A percentile compares a stretch with the other conserved stretches of the same genome.
These are phyloP conservation scores for Furcasterigmium sp. DNA, from an alignment of 2,329 filamentous ascomycete species.

Conservation along the genomic window DNA sequence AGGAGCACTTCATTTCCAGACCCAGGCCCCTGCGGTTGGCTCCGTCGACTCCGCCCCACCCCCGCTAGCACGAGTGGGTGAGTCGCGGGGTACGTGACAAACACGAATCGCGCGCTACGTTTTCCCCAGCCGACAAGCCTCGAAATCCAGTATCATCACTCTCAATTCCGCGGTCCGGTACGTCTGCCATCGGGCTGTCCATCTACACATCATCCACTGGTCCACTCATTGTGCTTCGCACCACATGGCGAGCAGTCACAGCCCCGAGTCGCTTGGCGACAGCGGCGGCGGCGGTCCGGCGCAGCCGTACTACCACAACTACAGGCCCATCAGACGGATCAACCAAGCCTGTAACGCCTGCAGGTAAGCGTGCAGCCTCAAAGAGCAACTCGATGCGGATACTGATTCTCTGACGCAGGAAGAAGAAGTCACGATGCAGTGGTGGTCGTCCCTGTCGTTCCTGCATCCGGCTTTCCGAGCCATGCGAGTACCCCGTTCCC, in stretches of 20 bases:
- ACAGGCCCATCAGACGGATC: slow-evolving; percentile 1
- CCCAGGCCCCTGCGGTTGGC: too few relatives aligned
- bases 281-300: neutral
- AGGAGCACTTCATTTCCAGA: too few relatives aligned
- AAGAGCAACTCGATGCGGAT: neutral
- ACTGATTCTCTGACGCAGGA: neutral
- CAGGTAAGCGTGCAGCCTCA: neutral
- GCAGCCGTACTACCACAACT: neutral
- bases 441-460: slow-evolving; percentile 1
- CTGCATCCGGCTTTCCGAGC: neutral
- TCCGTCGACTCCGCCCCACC: too few relatives aligned
- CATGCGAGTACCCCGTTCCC: neutral
- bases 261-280: neutral
- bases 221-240: too few relatives aligned
- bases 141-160: too few relatives aligned
- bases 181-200: too few relatives aligned
- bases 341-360: slow-evolving; percentile 3
- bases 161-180: too few relatives aligned
- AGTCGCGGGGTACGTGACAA: too few relatives aligned
- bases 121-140: too few relatives aligned
- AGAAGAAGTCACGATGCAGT: slow-evolving; percentile 1
- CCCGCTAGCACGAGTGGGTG: too few relatives aligned
- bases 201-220: too few relatives aligned
- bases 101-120: too few relatives aligned
- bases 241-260: neutral